Base-by-base conservation (phyloP, 2,329 filamentous ascomycete genomes). In the Ceratocystis harringtonii region DNA sequence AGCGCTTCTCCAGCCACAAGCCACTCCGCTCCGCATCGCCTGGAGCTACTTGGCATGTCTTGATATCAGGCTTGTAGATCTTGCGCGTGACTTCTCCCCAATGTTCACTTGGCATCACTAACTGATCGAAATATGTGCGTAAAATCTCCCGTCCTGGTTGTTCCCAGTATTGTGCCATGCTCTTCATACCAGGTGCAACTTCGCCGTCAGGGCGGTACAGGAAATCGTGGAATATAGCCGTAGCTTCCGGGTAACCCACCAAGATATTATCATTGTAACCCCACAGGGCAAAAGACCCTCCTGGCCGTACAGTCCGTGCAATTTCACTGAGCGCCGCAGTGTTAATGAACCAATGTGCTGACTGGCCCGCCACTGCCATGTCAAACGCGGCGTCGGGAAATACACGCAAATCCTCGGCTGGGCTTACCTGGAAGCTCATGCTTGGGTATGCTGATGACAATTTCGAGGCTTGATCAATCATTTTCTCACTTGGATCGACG, bases 281-380 rank as follows among this genome's bases (percentile, higher is more conserved):
- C 81, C 81, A 86, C 71, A 85, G 84, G 0, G 83, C 83, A n/a
- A 87, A 69, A 0, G 81, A 82, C 17, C 83, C 84, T 15, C 81
- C 81, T 1, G 73, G 72, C 61, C 79, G 76, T 50, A 86, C 73
- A 6, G 84, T 78, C 12, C 82, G 77, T 8, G 74, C 74, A 66
- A 87, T 71, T 70, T 82, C 79, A 0, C 77, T 77, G 80, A 82
- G 87, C 2, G 80, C 77, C 48, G 74, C 76, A 6, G 68, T 50
- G 70, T 81, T 83, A 71, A 86, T 78, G 72, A 88, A 88, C 84
- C 84, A 88, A 71, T 88, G 85, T 50, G 84, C 83, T 6, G 84
- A 79, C 70, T 87, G 84, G 6, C 76, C 79, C 3, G 78, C 74
- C 17, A 79, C 76, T 4, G 74, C 75, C 69, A 79, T 73, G 71